A percentile compares a stretch with the other conserved stretches of the same genome.
phyloP scores from a whole-genome alignment of 331 rosid genomes.

The Quercus lobata region DNA sequence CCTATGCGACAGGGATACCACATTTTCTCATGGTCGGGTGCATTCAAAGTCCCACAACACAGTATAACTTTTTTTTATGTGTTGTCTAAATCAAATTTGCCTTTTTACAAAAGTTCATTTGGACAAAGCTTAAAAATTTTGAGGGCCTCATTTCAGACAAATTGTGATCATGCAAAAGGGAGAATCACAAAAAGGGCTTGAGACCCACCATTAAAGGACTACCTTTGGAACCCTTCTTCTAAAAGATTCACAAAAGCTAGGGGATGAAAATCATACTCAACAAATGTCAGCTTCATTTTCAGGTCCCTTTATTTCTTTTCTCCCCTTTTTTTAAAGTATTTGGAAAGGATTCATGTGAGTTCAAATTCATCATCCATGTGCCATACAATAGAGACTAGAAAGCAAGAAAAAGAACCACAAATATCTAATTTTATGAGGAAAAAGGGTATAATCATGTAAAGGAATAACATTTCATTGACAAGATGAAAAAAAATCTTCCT shows the following conservation, averaged over 20 bases:
- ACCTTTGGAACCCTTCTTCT: neutral
- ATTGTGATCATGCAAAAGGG: slow-evolving; percentile 10
- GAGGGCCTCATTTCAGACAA: slow-evolving; percentile 16
- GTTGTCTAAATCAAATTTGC: slow-evolving; percentile 29
- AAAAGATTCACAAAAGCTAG: neutral
- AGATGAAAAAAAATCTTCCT: slow-evolving; percentile 20
- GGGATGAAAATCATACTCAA: neutral
- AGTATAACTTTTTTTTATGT: slow-evolving; percentile 20
- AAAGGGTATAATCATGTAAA: slow-evolving; percentile 3
- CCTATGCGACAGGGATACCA: slow-evolving; percentile 12
- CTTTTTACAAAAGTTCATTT: slow-evolving; percentile 32
- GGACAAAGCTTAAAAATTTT: slow-evolving; percentile 14
- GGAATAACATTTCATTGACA: slow-evolving; percentile 18
- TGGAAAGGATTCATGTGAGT: neutral
- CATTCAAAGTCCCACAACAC: slow-evolving; percentile 11
- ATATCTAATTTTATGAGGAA: neutral
- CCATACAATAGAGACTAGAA: neutral
- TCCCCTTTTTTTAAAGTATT: neutral
- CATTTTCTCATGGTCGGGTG: slow-evolving; percentile 12
- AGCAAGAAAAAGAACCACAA: neutral
- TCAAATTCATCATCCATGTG: neutral
- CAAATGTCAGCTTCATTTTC: neutral
- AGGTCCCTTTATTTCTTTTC: neutral
- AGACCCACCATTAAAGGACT: slow-evolving; percentile 4
- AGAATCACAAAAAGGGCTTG: slow-evolving; percentile 26